Evolutionary conservation across 306 rosid genomes (phyloP).

Genomic region (Rosa chinensis): DNA sequence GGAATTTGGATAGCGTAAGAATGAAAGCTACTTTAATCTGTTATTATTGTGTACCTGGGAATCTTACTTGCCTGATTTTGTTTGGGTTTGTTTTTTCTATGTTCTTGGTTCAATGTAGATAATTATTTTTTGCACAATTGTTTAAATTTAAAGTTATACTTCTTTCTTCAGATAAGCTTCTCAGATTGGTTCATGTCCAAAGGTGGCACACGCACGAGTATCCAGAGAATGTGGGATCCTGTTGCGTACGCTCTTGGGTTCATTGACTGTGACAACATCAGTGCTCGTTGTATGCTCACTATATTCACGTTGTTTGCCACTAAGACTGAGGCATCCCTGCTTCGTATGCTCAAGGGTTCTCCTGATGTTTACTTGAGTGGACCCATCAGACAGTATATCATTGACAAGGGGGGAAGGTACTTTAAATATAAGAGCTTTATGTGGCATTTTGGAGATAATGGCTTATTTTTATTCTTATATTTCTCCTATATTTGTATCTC

Average conservation of each 20-base stretch:
- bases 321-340: slow-evolving; percentile 94
- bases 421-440: slow-evolving; percentile 8
- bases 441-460: slow-evolving; percentile 7
- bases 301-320: slow-evolving; percentile 96
- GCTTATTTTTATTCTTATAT: slow-evolving; percentile 3
- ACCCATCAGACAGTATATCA: slow-evolving; percentile 86
- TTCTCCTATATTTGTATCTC: slow-evolving; percentile 21
- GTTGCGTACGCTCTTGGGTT: slow-evolving; percentile 99
- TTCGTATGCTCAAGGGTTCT: slow-evolving; percentile 98
- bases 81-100: neutral
- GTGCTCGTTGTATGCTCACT: slow-evolving; percentile 99
- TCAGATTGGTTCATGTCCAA: slow-evolving; percentile 98
- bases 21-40: slow-evolving; percentile 18
- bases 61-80: neutral
- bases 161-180: slow-evolving; percentile 74
- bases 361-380: slow-evolving; percentile 94
- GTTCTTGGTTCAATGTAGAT: neutral
- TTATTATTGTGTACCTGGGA: slow-evolving; percentile 6
- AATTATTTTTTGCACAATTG: slow-evolving; percentile 8
- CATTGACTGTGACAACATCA: slow-evolving; percentile 95
- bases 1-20: slow-evolving; percentile 90
- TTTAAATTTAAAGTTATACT: slow-evolving; percentile 13
- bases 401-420: slow-evolving; percentile 96
- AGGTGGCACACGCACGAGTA: slow-evolving; percentile 95
- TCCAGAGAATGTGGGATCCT: slow-evolving; percentile 93